Evolutionary conservation across 306 rosid species (phyloP), one percentile per base, ranked within the genome.

Genomic region (Dicorynia guianensis): DNA sequence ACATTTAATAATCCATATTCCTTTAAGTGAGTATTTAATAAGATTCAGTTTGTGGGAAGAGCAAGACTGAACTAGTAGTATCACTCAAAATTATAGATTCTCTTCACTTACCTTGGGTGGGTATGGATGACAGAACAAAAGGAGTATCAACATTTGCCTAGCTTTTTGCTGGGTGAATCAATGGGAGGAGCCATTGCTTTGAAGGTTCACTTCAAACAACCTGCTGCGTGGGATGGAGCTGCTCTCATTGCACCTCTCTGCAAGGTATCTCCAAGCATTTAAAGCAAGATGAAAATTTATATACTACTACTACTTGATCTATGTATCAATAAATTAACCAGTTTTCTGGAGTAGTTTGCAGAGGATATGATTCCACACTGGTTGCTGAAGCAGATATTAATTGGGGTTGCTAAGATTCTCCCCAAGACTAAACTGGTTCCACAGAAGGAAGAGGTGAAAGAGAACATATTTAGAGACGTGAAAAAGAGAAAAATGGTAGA

Each of bases 101-200:
- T 67, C 60, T 67, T 17, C 42, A 49, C 63, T 74, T 35, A 47
- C 15, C 49, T 59, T 1, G 50, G 33, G 33, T 55, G 50, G 40
- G 1, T 72, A 76, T 86, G 61, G 6, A 72, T 76, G 74, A 77
- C 92, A 91, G 97, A 79, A 67, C 76, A 85, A 79, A 85, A 54
- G 12, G 87, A 86, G 82, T 89, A 86, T 71, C 66, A 53, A 44
- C 40, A 78, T 62, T 83, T 92, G 71, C 93, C 99, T 69, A 95
- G 92, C 85, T 95, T 95, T 86, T 88, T 92, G 76, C 79, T 95
- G 48, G 99, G 99, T 63, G 91, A 90, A 80, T 95, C 99, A 0
- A 59, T 95, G 93, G 99, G 97, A 65, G 99, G 97, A 81, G 97
- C 99, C 60, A 76, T 95, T 81, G 89, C 99, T 79, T 85, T 95